A percentile compares a stretch with the other conserved stretches of the same genome.
These are phyloP conservation scores for Scenedesmus sp. DNA, from an alignment of 163 green algal genomes.

Conservation along the genomic window DNA sequence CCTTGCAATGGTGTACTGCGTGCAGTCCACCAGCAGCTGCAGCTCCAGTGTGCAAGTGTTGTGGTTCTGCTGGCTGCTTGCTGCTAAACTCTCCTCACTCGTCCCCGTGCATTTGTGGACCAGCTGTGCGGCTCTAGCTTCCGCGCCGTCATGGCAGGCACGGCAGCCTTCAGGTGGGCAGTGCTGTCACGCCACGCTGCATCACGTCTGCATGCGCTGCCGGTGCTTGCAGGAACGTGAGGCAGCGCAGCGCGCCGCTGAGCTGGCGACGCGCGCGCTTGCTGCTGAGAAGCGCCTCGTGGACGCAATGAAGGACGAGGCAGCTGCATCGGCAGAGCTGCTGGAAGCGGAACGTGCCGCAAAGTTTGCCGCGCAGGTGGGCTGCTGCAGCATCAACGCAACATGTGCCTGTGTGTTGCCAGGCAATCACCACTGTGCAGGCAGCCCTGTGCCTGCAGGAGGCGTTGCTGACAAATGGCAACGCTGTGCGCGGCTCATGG, in stretches of 20 bases:
- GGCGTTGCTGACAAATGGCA: too few species aligned
- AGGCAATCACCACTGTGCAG: too few species aligned
- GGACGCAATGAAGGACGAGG: slow-evolving; percentile 56
- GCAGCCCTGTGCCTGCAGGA: too few species aligned
- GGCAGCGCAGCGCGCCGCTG: slow-evolving; percentile 39
- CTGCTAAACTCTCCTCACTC: too few species aligned
- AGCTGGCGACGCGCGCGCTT: slow-evolving; percentile 42
- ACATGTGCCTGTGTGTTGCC: not conserved
- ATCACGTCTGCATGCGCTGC: not conserved
- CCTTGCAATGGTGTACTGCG: not conserved
- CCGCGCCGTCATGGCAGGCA: too few species aligned
- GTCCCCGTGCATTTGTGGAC: too few species aligned
- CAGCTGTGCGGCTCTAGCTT: not conserved
- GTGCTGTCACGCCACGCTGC: not conserved
- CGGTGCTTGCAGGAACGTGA: slow-evolving; percentile 40
- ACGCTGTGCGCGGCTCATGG: too few species aligned
- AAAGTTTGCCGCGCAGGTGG: slow-evolving; percentile 56
- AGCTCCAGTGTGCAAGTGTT: not conserved
- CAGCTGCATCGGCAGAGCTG: slow-evolving; percentile 45
- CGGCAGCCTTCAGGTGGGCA: too few species aligned
- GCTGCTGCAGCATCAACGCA: not conserved
- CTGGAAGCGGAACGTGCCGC: slow-evolving; percentile 53
- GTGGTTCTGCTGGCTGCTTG: not conserved
- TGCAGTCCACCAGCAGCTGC: slow-evolving; percentile 7
- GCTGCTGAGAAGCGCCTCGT: slow-evolving; percentile 55